Conservation (phyloP, 352 stramenopile species). For the Phytopythium cucurbitacearum region DNA sequence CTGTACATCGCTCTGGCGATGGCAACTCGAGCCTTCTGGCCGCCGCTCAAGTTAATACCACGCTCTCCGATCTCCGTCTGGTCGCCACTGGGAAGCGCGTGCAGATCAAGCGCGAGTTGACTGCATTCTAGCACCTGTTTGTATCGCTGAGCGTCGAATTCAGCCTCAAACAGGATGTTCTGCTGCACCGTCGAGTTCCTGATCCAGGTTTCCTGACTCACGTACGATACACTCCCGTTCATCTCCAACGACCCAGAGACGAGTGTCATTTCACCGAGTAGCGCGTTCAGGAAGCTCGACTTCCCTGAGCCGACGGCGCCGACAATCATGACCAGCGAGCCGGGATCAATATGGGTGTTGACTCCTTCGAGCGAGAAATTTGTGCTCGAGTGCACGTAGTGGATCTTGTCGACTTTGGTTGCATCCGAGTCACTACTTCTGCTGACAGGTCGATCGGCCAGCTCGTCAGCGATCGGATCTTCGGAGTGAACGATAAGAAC, state of each 20-base stretch:
- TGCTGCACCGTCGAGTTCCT: constrained; percentile 85
- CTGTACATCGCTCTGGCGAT: constrained; percentile 88
- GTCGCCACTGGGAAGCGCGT: constrained; percentile 85
- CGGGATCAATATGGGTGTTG: constrained; percentile 49
- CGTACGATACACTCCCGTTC: constrained; percentile 54
- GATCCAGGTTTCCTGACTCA: constrained; percentile 89
- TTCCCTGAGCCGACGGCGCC: constrained; percentile 38
- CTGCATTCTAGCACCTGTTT: constrained; percentile 61
- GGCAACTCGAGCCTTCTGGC: constrained; percentile 87
- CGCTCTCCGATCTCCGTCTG: constrained; percentile 93
- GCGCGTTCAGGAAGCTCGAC: constrained; percentile 33
- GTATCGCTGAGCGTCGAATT: constrained; percentile 21
- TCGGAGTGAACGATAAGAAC: too few species aligned
- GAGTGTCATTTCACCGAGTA: constrained; percentile 40
- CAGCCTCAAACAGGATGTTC: constrained; percentile 31
- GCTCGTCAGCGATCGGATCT: background rate
- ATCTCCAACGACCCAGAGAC: constrained; percentile 10
- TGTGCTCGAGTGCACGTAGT: constrained; percentile 1
- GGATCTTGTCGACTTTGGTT: background rate
- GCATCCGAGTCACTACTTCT: background rate
- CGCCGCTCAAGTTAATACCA: constrained; percentile 92
- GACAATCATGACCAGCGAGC: constrained; percentile 38
- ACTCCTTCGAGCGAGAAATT: constrained; percentile 21
- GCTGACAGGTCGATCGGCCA: background rate
- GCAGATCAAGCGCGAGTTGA: constrained; percentile 83